These are phyloP conservation scores for Colletotrichum sojae DNA, from an alignment of 2,329 filamentous ascomycete species.

Conservation along the genomic window DNA sequence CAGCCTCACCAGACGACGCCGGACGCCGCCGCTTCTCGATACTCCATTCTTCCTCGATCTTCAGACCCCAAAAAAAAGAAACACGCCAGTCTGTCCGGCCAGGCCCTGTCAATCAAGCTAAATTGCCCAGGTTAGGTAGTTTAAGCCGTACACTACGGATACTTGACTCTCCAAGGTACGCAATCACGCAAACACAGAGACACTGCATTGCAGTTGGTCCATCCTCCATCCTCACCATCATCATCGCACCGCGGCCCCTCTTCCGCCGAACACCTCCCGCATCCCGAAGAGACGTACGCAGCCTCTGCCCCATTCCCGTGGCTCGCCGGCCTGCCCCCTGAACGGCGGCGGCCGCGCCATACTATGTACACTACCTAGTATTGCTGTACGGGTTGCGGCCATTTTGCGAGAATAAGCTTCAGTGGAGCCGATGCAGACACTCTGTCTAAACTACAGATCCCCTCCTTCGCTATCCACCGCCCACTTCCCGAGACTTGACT, in stretches of 20 bases:
- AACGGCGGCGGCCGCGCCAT: constrained; percentile 5
- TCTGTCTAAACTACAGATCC: background rate
- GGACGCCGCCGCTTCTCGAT: background rate
- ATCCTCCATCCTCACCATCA: background rate
- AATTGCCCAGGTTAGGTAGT: background rate
- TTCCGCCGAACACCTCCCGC: constrained; percentile 19
- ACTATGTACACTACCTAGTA: background rate
- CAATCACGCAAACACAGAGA: background rate
- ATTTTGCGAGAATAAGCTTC: constrained; percentile 10
- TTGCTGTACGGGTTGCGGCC: too few relatives aligned
- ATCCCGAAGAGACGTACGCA: constrained; percentile 30
- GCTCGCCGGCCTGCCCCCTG: constrained; percentile 22
- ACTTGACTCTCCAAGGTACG: background rate
- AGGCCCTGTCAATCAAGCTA: constrained; percentile 2
- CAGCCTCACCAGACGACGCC: constrained; percentile 27
- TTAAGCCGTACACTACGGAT: constrained; percentile 13
- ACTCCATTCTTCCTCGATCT: constrained; percentile 8
- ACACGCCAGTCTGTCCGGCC: background rate
- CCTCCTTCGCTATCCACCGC: constrained; percentile 18
- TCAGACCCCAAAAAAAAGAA: constrained; percentile 30
- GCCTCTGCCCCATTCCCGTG: constrained; percentile 7
- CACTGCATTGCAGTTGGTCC: constrained; percentile 5
- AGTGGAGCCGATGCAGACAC: too few relatives aligned
- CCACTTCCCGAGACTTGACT: constrained; percentile 24
- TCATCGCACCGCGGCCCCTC: constrained; percentile 18